phyloP scores from a whole-genome alignment of 1,139 yeast species.

The Meyerozyma smithsonii region DNA sequence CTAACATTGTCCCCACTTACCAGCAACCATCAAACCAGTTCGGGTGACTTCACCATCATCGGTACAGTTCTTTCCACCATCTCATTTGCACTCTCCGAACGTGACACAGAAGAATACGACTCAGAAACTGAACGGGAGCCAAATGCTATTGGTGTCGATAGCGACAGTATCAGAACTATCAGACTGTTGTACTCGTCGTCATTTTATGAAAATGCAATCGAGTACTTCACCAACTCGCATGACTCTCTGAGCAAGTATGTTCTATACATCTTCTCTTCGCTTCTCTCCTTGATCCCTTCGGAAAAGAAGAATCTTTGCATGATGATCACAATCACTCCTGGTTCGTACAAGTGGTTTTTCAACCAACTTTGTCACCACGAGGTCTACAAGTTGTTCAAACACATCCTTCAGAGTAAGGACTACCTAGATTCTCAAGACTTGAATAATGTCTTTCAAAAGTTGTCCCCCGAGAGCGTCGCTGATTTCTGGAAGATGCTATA shows the following conservation, averaged over 20 bases:
- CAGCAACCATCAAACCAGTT: slow-evolving; percentile 7
- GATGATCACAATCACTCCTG: slow-evolving; percentile 32
- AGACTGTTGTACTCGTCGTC: slow-evolving; percentile 18
- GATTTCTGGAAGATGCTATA: slow-evolving; percentile 13
- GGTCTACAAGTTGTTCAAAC: slow-evolving; percentile 15
- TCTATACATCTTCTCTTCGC: slow-evolving; percentile 21
- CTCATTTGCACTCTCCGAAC: slow-evolving; percentile 14
- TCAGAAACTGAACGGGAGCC: slow-evolving; percentile 12
- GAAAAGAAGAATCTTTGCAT: slow-evolving; percentile 31
- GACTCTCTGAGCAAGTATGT: slow-evolving; percentile 6
- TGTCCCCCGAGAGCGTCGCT: slow-evolving; percentile 16
- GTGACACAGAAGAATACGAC: slow-evolving; percentile 10
- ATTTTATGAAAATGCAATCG: slow-evolving; percentile 22
- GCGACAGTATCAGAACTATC: slow-evolving; percentile 8
- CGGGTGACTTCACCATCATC: slow-evolving; percentile 19
- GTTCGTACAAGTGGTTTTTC: slow-evolving; percentile 28
- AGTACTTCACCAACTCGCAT: slow-evolving; percentile 12
- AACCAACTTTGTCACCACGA: slow-evolving; percentile 14
- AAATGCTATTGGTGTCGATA: slow-evolving; percentile 7
- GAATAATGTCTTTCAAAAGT: slow-evolving; percentile 9
- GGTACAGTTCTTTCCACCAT: slow-evolving; percentile 20
- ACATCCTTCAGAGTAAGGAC: slow-evolving; percentile 13
- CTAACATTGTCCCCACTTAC: neutral
- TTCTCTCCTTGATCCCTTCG: slow-evolving; percentile 28
- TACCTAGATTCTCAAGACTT: slow-evolving; percentile 17